These are phyloP conservation scores for Tilletia indica DNA, from an alignment of 1,284 basidiomycete species.

Conservation along the genomic window DNA sequence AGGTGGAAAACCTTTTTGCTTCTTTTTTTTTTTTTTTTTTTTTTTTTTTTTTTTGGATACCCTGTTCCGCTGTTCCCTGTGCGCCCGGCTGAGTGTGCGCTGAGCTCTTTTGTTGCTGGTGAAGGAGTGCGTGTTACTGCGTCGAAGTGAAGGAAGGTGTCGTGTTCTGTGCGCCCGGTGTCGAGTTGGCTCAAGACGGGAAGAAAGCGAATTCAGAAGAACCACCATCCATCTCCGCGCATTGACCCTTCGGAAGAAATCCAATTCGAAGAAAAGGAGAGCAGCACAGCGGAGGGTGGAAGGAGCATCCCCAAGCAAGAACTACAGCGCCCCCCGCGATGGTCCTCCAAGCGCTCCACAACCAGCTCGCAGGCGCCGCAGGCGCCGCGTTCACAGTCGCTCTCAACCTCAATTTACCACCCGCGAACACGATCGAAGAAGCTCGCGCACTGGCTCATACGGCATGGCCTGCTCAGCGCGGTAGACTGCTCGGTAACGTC, in stretches of 20 bases:
- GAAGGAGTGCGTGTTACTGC: neutral
- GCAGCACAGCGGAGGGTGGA: too few relatives aligned
- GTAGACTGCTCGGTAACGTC: constrained; percentile 39
- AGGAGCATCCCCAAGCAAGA: too few relatives aligned
- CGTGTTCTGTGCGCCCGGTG: neutral
- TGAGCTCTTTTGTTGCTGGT: neutral
- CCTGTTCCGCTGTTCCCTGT: neutral
- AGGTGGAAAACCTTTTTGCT: neutral
- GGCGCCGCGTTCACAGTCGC: constrained; percentile 18
- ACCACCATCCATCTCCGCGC: neutral
- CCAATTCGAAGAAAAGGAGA: neutral
- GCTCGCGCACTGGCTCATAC: neutral
- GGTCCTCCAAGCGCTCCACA: constrained; percentile 18
- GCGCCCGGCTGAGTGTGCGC: neutral
- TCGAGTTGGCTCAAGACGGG: neutral
- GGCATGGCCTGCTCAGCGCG: constrained; percentile 35
- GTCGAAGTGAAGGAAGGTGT: neutral
- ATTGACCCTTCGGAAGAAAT: neutral
- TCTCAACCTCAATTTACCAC: constrained; percentile 9
- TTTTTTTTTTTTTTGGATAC: neutral
- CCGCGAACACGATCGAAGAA: neutral
- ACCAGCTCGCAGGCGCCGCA: constrained; percentile 17
- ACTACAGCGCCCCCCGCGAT: neutral
- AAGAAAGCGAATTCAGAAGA: neutral
- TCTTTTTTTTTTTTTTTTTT: neutral